These are phyloP conservation scores for Beauveria caledonica DNA, from an alignment of 2,329 filamentous ascomycete genomes.

Conservation along the genomic window DNA sequence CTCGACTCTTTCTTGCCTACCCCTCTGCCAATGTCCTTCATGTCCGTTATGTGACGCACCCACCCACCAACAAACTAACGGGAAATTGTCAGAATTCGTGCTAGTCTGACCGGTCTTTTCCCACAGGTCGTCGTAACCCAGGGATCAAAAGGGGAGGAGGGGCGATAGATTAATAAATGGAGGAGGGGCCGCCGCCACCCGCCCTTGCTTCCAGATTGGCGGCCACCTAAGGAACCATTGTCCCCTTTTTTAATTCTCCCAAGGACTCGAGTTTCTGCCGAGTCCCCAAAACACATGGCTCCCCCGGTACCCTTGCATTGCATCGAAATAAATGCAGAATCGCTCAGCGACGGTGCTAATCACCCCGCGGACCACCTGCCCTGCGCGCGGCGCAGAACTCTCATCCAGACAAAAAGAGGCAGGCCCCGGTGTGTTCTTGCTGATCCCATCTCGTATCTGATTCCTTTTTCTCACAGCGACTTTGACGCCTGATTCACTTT, in stretches of 20 bases:
- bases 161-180: too few species aligned
- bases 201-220: too few species aligned
- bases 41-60: neutral
- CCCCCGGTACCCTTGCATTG: neutral
- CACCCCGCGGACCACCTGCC: neutral
- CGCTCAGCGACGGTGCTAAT: neutral
- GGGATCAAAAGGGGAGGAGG: too few species aligned
- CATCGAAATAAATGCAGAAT: neutral
- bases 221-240: too few species aligned
- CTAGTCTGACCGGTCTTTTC: neutral
- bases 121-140: too few species aligned
- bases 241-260: too few species aligned
- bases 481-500: neutral
- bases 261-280: neutral
- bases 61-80: neutral
- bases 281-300: neutral
- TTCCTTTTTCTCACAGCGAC: neutral
- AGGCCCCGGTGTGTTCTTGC: neutral
- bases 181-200: too few species aligned
- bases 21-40: neutral
- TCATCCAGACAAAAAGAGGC: slow-evolving; percentile 1
- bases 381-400: neutral
- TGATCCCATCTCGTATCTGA: neutral
- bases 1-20: neutral
- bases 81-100: slow-evolving; percentile 7